Base-by-base conservation (phyloP, 805 yeast genomes). In the Wickerhamomyces queroliae region DNA sequence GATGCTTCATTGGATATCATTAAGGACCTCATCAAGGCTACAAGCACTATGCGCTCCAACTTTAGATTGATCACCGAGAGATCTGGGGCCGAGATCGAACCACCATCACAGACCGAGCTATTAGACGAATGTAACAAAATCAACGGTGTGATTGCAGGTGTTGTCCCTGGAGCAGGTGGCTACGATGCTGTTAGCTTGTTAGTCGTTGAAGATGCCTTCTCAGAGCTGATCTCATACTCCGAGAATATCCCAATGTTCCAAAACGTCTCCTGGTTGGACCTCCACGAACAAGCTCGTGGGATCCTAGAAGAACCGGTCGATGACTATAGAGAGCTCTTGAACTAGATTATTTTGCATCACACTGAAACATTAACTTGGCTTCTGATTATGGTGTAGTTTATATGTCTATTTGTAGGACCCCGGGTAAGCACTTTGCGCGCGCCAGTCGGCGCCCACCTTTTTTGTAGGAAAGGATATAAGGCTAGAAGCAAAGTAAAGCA, bases 91-190 rank as follows among this genome's bases (percentile, higher is more conserved):
- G 88, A 83, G n/a, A 77, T 93, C 36, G 98, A 93, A 60, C 99
- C 99, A 0, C 60, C 55, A 2, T 65, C 70, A 17, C 99, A 93
- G 61, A 85, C 96, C 0, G 43, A 49, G 2, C 66, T 93, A 6
- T 63, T 93, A 7, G 78, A 91, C 53, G 58, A 65, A 15, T 78
- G 84, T 42, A 58, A 70, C 30, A 48, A 59, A 8, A 55, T 86
- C 17, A 66, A 66, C 0, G 99, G 99, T 13, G 93, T 88, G 23
- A 50, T 91, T 16, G 95, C 96, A 0, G 97, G 96, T n/a, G 90
- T 93, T 25, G 95, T 93, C 4, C 99, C 99, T 0, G 99, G 99
- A 2, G 99, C 99, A 0, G 99, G 99, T 21, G 99, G 99, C 0
- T 84, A 80, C 56, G 99, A 93, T 65, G 99, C 99, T 1, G 76